phyloP scores from a whole-genome alignment of 129 eudicot genomes.

The Artemisia annua region DNA sequence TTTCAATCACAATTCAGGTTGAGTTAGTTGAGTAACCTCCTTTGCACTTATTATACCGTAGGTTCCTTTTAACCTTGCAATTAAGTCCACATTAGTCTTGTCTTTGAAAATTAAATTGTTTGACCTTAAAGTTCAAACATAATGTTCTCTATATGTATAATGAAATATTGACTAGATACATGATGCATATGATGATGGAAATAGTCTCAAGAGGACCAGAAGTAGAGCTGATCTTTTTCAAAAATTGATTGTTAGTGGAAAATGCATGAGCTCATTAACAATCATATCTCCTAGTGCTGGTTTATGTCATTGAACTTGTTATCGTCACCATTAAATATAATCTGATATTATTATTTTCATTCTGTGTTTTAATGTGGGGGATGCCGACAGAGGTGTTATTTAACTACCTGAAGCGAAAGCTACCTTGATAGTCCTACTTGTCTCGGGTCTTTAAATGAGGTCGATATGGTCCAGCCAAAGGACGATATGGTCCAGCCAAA shows the following conservation, averaged over 20 bases:
- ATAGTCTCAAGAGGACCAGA: constrained; percentile 1
- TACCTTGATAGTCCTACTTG: constrained; percentile 3
- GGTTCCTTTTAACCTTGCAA: background rate
- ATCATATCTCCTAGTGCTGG: constrained; percentile 18
- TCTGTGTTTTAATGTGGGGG: background rate
- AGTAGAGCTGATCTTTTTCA: background rate
- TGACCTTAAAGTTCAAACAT: background rate
- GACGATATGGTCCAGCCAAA: constrained; percentile 1
- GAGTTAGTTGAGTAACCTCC: background rate
- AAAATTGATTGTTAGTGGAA: constrained; percentile 18
- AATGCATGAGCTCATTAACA: constrained; percentile 11
- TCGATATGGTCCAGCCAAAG: constrained; percentile 3
- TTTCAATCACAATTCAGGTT: too few relatives aligned
- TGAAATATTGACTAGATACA: background rate
- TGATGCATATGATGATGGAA: constrained; percentile 11
- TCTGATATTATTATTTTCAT: background rate
- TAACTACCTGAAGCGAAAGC: background rate
- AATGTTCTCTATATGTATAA: background rate
- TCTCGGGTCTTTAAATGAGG: background rate
- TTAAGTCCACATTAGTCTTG: background rate
- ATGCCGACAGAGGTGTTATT: background rate
- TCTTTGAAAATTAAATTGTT: background rate
- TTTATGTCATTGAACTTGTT: constrained; percentile 14
- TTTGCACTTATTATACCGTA: background rate
- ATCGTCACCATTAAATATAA: background rate